Percentiles rank a stretch among this genome's conserved stretches.
Evolutionary conservation across 2,329 filamentous ascomycete species (phyloP).

Genomic region (Septoria petroselini): DNA sequence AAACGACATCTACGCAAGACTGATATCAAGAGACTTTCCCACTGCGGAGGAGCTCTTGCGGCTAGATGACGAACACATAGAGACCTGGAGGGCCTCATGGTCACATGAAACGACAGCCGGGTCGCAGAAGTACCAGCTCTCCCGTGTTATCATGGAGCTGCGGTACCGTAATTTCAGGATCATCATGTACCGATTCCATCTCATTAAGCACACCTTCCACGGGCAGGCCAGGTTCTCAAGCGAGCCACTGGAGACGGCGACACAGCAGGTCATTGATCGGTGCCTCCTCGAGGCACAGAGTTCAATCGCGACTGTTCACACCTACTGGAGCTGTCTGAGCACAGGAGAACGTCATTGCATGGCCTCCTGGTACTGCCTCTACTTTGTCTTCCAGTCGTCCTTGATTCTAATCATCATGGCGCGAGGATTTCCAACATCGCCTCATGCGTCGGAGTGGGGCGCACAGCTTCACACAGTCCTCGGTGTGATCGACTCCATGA

Average conservation of each 20-base stretch:
- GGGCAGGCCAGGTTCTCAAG: constrained; percentile 20
- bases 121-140: constrained; percentile 41
- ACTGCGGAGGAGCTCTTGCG: constrained; percentile 43
- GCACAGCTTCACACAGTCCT: constrained; percentile 43
- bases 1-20: constrained; percentile 46
- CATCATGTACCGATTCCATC: constrained; percentile 50
- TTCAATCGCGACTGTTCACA: constrained; percentile 42
- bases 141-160: constrained; percentile 47
- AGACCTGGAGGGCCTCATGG: constrained; percentile 41
- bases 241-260: constrained; percentile 14
- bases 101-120: constrained; percentile 38
- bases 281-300: constrained; percentile 45
- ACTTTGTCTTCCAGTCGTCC: constrained; percentile 51
- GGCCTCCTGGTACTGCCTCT: constrained; percentile 48
- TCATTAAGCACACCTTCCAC: constrained; percentile 42
- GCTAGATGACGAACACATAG: constrained; percentile 43
- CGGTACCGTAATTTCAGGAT: constrained; percentile 48
- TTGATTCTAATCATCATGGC: constrained; percentile 51
- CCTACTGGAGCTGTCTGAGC: constrained; percentile 37
- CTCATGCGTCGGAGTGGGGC: constrained; percentile 42
- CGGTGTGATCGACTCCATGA: constrained; percentile 40
- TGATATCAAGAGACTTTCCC: constrained; percentile 48
- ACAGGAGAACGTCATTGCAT: constrained; percentile 41
- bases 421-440: constrained; percentile 43
- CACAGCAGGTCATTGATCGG: constrained; percentile 35